Conservation (phyloP, 352 stramenopile genomes). For the Phytophthora palmivora region DNA sequence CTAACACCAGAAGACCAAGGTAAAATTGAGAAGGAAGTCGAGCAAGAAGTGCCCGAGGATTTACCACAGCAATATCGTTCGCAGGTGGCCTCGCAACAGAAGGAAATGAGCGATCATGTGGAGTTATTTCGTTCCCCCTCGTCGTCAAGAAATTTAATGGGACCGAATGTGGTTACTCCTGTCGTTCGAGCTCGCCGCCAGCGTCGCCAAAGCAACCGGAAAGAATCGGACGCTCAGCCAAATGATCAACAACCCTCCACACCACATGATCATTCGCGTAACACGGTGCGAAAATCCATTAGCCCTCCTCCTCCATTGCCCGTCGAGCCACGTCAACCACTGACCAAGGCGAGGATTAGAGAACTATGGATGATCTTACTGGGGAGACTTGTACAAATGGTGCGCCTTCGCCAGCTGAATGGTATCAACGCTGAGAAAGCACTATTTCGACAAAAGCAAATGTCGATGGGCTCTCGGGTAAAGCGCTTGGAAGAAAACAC, state of each 20-base stretch:
- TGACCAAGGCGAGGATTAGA: constrained; percentile 50
- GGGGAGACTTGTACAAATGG: constrained; percentile 59
- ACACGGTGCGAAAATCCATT: constrained; percentile 2
- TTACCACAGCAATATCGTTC: constrained; percentile 33
- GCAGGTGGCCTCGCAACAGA: constrained; percentile 38
- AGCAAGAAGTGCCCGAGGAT: constrained; percentile 19
- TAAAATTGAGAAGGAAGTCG: not conserved
- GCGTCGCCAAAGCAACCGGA: constrained; percentile 39
- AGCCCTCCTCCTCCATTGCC: constrained; percentile 4
- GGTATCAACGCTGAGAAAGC: constrained; percentile 55
- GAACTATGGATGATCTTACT: constrained; percentile 60
- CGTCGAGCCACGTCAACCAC: constrained; percentile 25
- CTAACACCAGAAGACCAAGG: not conserved
- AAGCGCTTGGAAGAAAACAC: constrained; percentile 64
- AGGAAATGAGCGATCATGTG: constrained; percentile 32
- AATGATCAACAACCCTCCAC: constrained; percentile 2
- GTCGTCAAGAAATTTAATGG: constrained; percentile 14
- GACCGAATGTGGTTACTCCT: constrained; percentile 8
- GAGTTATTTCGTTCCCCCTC: constrained; percentile 34
- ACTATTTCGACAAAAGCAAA: constrained; percentile 65
- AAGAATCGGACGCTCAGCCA: constrained; percentile 24
- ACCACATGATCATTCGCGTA: not conserved
- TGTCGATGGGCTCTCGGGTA: constrained; percentile 70
- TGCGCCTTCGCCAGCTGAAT: constrained; percentile 61
- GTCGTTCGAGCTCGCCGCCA: constrained; percentile 45